Percentiles rank a stretch among this genome's conserved stretches.
phyloP scores from a whole-genome alignment of 1,284 basidiomycete species.

The Ceratobasidium theobromae region DNA sequence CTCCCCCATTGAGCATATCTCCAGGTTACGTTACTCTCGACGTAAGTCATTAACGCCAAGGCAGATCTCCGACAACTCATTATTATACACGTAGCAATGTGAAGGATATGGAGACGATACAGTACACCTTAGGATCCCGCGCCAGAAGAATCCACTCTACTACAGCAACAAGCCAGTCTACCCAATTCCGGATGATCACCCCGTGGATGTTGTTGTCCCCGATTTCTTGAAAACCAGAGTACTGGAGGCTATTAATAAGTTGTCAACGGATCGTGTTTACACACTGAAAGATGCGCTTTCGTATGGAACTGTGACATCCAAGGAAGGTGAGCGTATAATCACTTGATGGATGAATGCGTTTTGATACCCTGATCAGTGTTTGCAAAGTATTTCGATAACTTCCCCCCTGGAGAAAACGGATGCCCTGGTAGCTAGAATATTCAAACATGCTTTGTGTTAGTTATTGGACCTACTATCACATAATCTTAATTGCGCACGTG shows the following conservation, averaged over 20 bases:
- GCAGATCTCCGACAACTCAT: not conserved
- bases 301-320: slow-evolving; percentile 15
- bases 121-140: not conserved
- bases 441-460: not conserved
- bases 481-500: too few species aligned
- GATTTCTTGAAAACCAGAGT: slow-evolving; percentile 4
- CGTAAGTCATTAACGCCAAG: not conserved
- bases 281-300: slow-evolving; percentile 1
- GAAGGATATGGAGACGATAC: slow-evolving; percentile 21
- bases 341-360: not conserved
- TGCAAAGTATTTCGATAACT: slow-evolving; percentile 18
- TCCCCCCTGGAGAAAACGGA: not conserved
- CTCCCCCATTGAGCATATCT: not conserved
- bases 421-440: not conserved
- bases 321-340: not conserved
- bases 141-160: not conserved
- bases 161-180: slow-evolving; percentile 6
- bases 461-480: too few species aligned
- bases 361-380: not conserved
- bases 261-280: not conserved
- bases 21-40: slow-evolving; percentile 21
- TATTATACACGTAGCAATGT: not conserved
- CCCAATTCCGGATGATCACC: not conserved
- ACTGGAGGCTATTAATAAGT: slow-evolving; percentile 13
- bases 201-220: slow-evolving; percentile 13